Evolutionary conservation across 2,329 filamentous ascomycete species (phyloP).

Genomic region (Alternaria consortialis): DNA sequence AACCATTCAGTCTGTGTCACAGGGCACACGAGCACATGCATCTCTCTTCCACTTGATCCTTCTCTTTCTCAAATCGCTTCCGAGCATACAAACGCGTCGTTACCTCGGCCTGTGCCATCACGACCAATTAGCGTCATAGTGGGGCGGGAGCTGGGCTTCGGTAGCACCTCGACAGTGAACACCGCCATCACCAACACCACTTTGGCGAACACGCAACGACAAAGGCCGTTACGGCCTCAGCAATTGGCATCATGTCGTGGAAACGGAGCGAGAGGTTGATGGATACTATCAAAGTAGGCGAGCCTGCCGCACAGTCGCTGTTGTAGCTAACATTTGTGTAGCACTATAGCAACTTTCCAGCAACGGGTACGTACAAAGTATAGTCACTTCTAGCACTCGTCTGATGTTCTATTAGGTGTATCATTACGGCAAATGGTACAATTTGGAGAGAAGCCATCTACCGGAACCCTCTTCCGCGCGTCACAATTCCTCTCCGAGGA

Average conservation of each 20-base stretch:
- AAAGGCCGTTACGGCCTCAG: conserved; percentile 47
- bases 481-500: conserved; percentile 99
- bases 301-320: conserved; percentile 8
- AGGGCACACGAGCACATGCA: conserved; percentile 5
- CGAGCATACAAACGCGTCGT: conserved; percentile 13
- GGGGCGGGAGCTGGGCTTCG: conserved; percentile 34
- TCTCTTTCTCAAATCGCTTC: conserved; percentile 9
- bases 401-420: conserved; percentile 45
- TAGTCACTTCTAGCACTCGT: conserved; percentile 4
- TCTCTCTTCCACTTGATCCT: conserved; percentile 8
- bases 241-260: conserved; percentile 80
- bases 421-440: conserved; percentile 99
- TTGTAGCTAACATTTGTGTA: conserved; percentile 38
- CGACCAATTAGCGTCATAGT: conserved; percentile 45
- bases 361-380: conserved; percentile 93
- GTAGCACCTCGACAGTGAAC: conserved; percentile 17
- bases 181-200: conserved; percentile 26
- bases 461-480: conserved; percentile 91
- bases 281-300: conserved; percentile 80
- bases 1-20: conserved; percentile 9
- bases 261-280: conserved; percentile 89
- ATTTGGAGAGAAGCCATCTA: conserved; percentile 93
- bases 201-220: conserved; percentile 44
- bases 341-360: conserved; percentile 96
- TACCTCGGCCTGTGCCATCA: conserved; percentile 42